phyloP scores from a whole-genome alignment of 768 basidiomycete species.

The Serendipita indica region DNA sequence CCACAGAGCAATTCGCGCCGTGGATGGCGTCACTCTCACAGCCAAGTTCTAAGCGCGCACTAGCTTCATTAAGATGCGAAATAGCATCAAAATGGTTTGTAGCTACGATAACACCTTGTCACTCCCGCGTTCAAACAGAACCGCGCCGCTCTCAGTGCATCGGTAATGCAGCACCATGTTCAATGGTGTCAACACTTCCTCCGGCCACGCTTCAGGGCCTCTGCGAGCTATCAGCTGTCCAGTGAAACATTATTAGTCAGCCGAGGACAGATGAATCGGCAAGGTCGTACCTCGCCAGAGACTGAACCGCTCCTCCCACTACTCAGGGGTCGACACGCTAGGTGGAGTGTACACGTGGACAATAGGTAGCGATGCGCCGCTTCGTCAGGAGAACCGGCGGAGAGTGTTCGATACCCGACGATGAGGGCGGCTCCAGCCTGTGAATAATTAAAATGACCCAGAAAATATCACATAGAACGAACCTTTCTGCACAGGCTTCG shows the following conservation, averaged over 20 bases:
- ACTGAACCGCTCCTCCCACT: background rate
- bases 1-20: too few relatives aligned
- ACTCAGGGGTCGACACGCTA: background rate
- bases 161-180: background rate
- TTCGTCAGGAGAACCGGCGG: background rate
- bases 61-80: too few relatives aligned
- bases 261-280: too few relatives aligned
- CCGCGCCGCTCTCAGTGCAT: background rate
- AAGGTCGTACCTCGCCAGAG: background rate
- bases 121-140: conserved; percentile 1
- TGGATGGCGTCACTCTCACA: background rate
- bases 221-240: background rate
- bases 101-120: conserved; percentile 6
- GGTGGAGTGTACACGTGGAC: background rate
- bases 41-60: too few relatives aligned
- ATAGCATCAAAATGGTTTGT: too few relatives aligned
- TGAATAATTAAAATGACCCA: background rate
- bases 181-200: background rate
- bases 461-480: background rate
- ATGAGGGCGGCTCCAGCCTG: background rate
- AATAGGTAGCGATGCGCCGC: background rate
- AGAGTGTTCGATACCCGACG: background rate
- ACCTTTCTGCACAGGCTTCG: background rate
- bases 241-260: background rate
- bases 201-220: conserved; percentile 7